Conservation (phyloP, 2,329 filamentous ascomycete genomes). For the Rhinocladiella mackenziei region DNA sequence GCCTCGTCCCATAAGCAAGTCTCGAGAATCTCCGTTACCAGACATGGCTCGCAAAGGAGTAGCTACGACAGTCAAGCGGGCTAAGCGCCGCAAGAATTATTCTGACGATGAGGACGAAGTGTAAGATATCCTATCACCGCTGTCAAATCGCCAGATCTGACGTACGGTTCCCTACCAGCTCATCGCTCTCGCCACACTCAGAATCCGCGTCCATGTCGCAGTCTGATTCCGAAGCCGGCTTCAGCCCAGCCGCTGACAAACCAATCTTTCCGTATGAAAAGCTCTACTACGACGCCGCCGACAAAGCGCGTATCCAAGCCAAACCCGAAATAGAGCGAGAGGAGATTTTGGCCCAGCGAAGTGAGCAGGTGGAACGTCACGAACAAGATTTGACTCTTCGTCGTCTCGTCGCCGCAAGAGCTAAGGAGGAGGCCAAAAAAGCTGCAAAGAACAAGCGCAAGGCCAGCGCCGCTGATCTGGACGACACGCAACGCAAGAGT, state of each 20-base stretch:
- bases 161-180: conserved; percentile 48
- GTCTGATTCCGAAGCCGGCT: conserved; percentile 72
- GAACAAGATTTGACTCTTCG: conserved; percentile 78
- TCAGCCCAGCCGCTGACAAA: conserved; percentile 45
- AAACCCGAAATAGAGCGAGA: conserved; percentile 91
- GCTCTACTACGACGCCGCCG: conserved; percentile 68
- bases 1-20: conserved; percentile 43
- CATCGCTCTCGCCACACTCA: conserved; percentile 68
- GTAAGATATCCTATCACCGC: conserved; percentile 51
- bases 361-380: conserved; percentile 74
- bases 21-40: conserved; percentile 42
- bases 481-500: conserved; percentile 71
- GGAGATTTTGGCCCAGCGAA: conserved; percentile 81
- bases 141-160: background rate
- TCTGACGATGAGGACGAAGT: conserved; percentile 75
- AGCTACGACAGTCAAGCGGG: conserved; percentile 44
- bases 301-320: conserved; percentile 74
- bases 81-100: conserved; percentile 50
- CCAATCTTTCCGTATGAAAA: conserved; percentile 80
- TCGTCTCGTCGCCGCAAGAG: conserved; percentile 66
- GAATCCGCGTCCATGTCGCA: conserved; percentile 85
- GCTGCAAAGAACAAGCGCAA: conserved; percentile 64
- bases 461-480: conserved; percentile 70
- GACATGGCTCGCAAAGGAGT: conserved; percentile 48
- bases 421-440: conserved; percentile 55